A percentile compares a stretch with the other conserved stretches of the same genome.
Conservation (phyloP, 164 flowering plant species). For the Vitis vinifera region DNA sequence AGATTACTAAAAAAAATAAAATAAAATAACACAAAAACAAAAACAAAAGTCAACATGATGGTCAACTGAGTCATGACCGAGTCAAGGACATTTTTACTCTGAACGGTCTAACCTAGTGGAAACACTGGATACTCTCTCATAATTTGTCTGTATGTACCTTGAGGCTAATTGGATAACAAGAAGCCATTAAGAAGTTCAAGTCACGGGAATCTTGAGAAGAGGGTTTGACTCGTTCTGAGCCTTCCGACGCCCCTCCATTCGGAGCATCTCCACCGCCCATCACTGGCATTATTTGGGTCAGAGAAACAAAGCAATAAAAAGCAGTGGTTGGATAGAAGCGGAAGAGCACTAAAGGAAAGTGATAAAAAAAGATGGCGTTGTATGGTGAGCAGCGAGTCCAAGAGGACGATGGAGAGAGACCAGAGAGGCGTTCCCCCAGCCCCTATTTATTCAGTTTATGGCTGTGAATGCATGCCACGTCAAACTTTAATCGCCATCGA, state of each 20-base stretch:
- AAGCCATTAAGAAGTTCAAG: slow-evolving; percentile 23
- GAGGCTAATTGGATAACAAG: slow-evolving; percentile 35
- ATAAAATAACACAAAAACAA: neutral
- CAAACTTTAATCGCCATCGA: slow-evolving; percentile 14
- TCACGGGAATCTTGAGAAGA: slow-evolving; percentile 18
- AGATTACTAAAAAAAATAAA: neutral
- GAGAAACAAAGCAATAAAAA: neutral
- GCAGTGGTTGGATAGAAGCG: neutral
- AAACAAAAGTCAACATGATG: neutral
- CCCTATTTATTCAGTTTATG: neutral
- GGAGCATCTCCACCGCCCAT: slow-evolving; percentile 10
- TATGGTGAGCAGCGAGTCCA: neutral
- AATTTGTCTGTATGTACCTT: slow-evolving; percentile 21
- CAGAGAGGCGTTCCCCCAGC: neutral
- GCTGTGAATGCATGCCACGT: slow-evolving; percentile 28
- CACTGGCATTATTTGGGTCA: slow-evolving; percentile 7
- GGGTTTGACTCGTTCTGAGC: neutral
- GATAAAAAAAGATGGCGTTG: neutral
- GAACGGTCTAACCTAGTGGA: neutral
- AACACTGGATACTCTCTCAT: neutral
- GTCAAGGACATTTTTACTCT: neutral
- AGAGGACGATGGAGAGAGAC: neutral
- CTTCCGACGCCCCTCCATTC: slow-evolving; percentile 15
- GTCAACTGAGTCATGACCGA: neutral
- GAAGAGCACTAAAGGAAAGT: neutral